Evolutionary conservation across 192 early-diverging fungal species (phyloP), one percentile per base, ranked within the genome.

Genomic region (Backusella sp.): DNA sequence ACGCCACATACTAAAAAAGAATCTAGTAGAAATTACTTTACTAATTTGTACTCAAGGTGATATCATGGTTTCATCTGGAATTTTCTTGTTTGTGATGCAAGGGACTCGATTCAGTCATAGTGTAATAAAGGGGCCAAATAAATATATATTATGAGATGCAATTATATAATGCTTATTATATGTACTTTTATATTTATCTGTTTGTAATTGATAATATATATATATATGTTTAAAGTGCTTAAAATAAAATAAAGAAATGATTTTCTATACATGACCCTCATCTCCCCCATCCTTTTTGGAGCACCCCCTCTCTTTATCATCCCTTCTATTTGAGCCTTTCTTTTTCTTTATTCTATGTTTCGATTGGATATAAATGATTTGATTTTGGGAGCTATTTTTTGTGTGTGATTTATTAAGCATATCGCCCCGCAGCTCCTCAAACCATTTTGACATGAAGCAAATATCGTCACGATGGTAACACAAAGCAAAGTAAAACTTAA

Each of bases 1-100:
- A 62, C 56, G 56, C 56, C 56, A 62, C 56, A 62, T 62, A 62
- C 56, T 62, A 62, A 62, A 62, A 62, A 62, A 62, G 56, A 62
- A 62, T 1, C 56, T 62, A 62, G 26, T 26, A 28, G 56, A 62
- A 59, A 62, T 62, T 62, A 62, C 23, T 62, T 62, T 62, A 62
- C 56, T 62, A 28, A 62, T 62, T 49, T 62, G 56, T 62, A 62
- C 7, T 11, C 56, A 62, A 62, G 21, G 56, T 62, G 56, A 62
- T 62, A 62, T 62, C 56, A 56, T 56, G 53, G 53, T 56, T 56
- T 56, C 53, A 56, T 56, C 53, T 56, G 53, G 53, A 56, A 56
- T 56, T 56, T 56, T 56, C 53, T 56, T 56, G 53, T 56, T 56
- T 56, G 53, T 56, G 53, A 56, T 56, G 53, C 53, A 56, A 56